Percentiles rank a stretch among this genome's conserved stretches.
phyloP scores from a whole-genome alignment of 495 filamentous ascomycete species.

The Xylaria flabelliformis region DNA sequence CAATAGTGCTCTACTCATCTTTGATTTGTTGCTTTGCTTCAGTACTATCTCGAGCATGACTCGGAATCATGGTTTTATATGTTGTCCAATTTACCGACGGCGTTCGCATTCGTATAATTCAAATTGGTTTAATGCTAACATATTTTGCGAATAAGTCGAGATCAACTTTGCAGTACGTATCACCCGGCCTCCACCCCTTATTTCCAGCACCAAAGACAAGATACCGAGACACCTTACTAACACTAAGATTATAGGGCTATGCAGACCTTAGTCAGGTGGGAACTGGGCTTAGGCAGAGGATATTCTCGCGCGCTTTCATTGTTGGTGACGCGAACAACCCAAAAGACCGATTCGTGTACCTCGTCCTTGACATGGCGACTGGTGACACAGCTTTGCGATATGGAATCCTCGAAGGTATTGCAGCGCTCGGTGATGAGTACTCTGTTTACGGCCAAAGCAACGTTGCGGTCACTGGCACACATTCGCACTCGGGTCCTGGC shows the following conservation, averaged over 20 bases:
- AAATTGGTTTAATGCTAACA: conserved; percentile 17
- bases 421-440: conserved; percentile 58
- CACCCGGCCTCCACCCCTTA: neutral
- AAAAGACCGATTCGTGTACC: conserved; percentile 81
- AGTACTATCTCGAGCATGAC: neutral
- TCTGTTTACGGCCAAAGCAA: conserved; percentile 75
- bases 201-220: neutral
- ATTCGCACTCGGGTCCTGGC: conserved; percentile 90
- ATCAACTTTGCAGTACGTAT: conserved; percentile 60
- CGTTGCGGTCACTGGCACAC: conserved; percentile 88
- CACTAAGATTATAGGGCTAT: conserved; percentile 60
- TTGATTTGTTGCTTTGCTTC: conserved; percentile 9
- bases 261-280: conserved; percentile 79
- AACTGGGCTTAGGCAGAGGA: conserved; percentile 80
- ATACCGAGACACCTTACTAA: neutral
- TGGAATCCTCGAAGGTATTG: conserved; percentile 79
- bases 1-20: conserved; percentile 56
- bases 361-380: conserved; percentile 80
- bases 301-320: conserved; percentile 91
- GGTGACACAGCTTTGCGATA: conserved; percentile 90
- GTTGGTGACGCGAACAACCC: conserved; percentile 73
- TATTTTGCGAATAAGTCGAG: conserved; percentile 64
- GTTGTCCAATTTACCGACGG: neutral
- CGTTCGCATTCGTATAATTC: neutral
- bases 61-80: neutral